Evolutionary conservation across 2,329 filamentous ascomycete genomes (phyloP).

Genomic region (Xylaria sp.): DNA sequence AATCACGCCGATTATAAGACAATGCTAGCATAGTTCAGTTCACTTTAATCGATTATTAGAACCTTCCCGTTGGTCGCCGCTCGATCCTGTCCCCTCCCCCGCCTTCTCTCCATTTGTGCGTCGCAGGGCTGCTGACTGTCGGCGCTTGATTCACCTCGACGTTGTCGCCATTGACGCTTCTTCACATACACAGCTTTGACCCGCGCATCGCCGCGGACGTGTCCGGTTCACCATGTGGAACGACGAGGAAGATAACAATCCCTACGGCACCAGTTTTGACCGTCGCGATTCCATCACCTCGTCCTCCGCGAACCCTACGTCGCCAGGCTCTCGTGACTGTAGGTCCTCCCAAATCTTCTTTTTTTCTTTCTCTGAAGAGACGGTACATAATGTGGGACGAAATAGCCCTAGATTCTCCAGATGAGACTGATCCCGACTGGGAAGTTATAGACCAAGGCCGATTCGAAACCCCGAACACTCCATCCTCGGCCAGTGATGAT

Average conservation of each 20-base stretch:
- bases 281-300: constrained; percentile 79
- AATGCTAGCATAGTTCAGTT: constrained; percentile 3
- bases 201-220: constrained; percentile 5
- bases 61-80: constrained; percentile 4
- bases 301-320: constrained; percentile 66
- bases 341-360: constrained; percentile 41
- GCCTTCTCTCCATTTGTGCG: constrained; percentile 21
- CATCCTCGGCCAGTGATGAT: constrained; percentile 69
- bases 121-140: constrained; percentile 15
- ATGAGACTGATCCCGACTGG: constrained; percentile 50
- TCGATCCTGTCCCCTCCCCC: constrained; percentile 30
- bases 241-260: constrained; percentile 94
- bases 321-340: constrained; percentile 61
- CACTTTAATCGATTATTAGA: constrained; percentile 10
- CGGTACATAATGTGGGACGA: constrained; percentile 42
- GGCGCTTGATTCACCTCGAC: constrained; percentile 15
- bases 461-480: constrained; percentile 71
- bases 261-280: constrained; percentile 89
- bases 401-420: constrained; percentile 39
- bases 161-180: constrained; percentile 3
- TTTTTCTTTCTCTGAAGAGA: constrained; percentile 16
- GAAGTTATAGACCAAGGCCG: constrained; percentile 51
- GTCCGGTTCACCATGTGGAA: constrained; percentile 78
- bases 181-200: constrained; percentile 13
- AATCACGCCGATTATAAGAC: constrained; percentile 1